Evolutionary conservation across 225 moss, liverwort and hornwort species (phyloP), one percentile per base, ranked within the genome.

Genomic region (Bryoerythrophyllum caledonicum): DNA sequence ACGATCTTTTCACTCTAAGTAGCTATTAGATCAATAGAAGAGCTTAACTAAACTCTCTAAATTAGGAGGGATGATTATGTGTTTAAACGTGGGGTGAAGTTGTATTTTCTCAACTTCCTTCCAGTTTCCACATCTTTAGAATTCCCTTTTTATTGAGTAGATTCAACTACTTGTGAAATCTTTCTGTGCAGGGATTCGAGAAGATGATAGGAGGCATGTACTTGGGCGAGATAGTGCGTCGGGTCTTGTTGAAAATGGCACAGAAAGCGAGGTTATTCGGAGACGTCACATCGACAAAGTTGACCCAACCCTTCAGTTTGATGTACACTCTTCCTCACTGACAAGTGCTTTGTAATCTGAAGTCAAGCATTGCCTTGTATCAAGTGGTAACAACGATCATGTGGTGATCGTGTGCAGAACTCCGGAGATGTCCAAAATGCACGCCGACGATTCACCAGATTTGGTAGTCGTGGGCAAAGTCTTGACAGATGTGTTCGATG

Each of bases 371-470:
- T 62, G 48, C 48, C 30, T 23, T 16, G 44, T 2, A 38, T 38
- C 8, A 58, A 68, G 4, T 19, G 20, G 40, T 26, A 60, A 26
- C 2, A 16, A 46, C 17, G 10, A 34, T 10, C 6, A 23, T 24
- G 35, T 68, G 14, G 27, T 68, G 5, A 32, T 43, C 14, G 60
- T 61, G 38, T 85, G 86, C 86, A 92, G 90, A 54, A 90, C 92
- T 46, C 83, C 82, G 16, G 75, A 87, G 63, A 88, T 92, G 86
- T 92, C 88, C 10, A 92, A 89, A 82, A 92, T 92, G 75, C 92
- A 88, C 71, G 67, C 79, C 55, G 92, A 92, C 61, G 92, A 88
- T 24, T 90, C 88, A 48, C 65, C 73, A 38, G 90, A 90, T 40
- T 77, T 92, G 23, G 76, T 78, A 63, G 81, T 81, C 63, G 86